Evolutionary conservation across 2,329 filamentous ascomycete genomes (phyloP).

Genomic region (Fusarium udum): DNA sequence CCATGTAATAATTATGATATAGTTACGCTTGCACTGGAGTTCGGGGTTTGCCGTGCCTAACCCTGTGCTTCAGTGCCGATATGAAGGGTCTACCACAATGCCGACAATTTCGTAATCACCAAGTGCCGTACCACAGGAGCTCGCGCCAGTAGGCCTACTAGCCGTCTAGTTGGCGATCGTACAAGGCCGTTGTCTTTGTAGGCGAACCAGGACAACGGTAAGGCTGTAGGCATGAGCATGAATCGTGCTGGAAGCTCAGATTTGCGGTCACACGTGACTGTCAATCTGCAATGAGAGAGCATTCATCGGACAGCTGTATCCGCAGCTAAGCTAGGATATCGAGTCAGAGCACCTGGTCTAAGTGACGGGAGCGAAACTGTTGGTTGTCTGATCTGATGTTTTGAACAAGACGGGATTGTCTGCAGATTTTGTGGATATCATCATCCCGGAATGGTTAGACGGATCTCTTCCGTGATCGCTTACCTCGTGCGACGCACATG

Average conservation of each 20-base stretch:
- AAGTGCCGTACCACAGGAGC: constrained; percentile 27
- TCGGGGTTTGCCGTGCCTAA: constrained; percentile 27
- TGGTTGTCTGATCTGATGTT: constrained; percentile 11
- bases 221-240: constrained; percentile 18
- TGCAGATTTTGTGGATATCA: constrained; percentile 30
- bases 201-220: constrained; percentile 9
- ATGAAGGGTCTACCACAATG: constrained; percentile 15
- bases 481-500: constrained; percentile 39
- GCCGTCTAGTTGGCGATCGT: constrained; percentile 8
- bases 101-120: constrained; percentile 8
- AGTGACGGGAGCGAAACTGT: background rate
- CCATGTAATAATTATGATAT: constrained; percentile 5
- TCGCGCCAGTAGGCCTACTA: background rate
- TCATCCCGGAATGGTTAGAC: constrained; percentile 36
- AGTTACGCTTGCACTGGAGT: constrained; percentile 7
- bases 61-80: constrained; percentile 6
- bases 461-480: constrained; percentile 38
- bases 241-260: background rate
- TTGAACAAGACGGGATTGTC: constrained; percentile 4
- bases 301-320: background rate
- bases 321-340: background rate
- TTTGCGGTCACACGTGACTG: background rate
- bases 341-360: background rate
- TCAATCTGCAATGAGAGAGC: background rate
- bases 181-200: constrained; percentile 3